Conservation (phyloP, 1,284 basidiomycete genomes). For the Porodaedalea pini region DNA sequence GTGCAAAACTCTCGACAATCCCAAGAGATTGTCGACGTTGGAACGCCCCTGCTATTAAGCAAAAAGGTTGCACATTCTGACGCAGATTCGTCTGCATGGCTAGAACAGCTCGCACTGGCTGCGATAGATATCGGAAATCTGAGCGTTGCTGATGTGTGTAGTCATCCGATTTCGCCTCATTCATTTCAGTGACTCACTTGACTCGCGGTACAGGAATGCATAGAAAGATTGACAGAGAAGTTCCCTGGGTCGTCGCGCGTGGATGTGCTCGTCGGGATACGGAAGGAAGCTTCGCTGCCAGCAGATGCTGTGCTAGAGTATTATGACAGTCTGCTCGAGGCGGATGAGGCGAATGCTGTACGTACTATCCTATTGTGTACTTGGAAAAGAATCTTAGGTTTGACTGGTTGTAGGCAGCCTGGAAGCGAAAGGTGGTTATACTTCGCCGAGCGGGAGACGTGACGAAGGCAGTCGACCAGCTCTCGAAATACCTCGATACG, state of each 20-base stretch:
- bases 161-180: no score
- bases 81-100: slow-evolving; percentile 69
- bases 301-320: slow-evolving; percentile 62
- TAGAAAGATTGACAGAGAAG: slow-evolving; percentile 61
- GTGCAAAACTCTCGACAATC: slow-evolving; percentile 66
- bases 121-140: slow-evolving; percentile 79
- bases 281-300: slow-evolving; percentile 73
- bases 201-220: slow-evolving; percentile 49
- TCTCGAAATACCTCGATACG: slow-evolving; percentile 82
- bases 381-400: neutral
- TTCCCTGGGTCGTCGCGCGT: slow-evolving; percentile 86
- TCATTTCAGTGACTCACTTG: no score
- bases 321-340: slow-evolving; percentile 66
- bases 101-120: slow-evolving; percentile 87
- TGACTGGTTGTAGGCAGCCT: slow-evolving; percentile 56
- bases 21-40: slow-evolving; percentile 66
- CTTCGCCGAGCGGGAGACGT: slow-evolving; percentile 56
- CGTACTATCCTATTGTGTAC: slow-evolving; percentile 30
- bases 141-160: slow-evolving; percentile 79
- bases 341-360: slow-evolving; percentile 77
- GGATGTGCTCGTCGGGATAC: slow-evolving; percentile 78
- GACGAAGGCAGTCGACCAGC: slow-evolving; percentile 68
- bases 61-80: slow-evolving; percentile 53
- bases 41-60: slow-evolving; percentile 53
- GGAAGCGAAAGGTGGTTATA: slow-evolving; percentile 83